These are phyloP conservation scores for Micractinium conductrix DNA, from an alignment of 139 green algal genomes.

Conservation along the genomic window DNA sequence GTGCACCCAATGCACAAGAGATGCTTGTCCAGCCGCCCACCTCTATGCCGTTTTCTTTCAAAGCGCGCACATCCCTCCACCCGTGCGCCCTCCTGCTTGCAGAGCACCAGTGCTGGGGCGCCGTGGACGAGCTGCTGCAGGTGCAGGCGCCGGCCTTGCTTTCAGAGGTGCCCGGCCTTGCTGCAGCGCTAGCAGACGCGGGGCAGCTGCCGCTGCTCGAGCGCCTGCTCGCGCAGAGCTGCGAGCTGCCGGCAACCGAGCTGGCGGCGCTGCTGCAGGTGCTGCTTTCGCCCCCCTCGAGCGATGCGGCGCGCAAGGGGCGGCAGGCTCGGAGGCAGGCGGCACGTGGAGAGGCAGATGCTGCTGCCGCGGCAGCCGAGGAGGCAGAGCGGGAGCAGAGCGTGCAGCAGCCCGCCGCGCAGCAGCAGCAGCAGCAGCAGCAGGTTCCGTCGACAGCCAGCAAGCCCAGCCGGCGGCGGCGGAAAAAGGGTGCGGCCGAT, in stretches of 20 bases:
- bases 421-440: conserved; percentile 12
- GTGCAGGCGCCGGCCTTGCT: conserved; percentile 32
- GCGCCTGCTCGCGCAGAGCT: background rate
- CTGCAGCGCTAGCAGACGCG: background rate
- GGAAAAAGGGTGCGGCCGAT: background rate
- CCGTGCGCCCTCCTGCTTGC: background rate
- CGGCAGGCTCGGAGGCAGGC: background rate
- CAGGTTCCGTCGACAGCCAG: background rate
- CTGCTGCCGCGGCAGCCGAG: conserved; percentile 3
- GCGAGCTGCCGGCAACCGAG: conserved; percentile 18
- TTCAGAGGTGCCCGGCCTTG: conserved; percentile 28
- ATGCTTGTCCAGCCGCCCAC: background rate
- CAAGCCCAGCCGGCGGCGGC: conserved; percentile 12
- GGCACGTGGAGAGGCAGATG: background rate
- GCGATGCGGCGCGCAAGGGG: background rate
- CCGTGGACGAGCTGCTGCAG: conserved; percentile 13
- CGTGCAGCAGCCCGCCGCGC: background rate
- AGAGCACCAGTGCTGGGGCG: conserved; percentile 32
- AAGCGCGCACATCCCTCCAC: background rate
- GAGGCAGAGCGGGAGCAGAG: background rate
- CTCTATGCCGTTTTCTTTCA: no score
- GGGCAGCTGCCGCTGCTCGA: conserved; percentile 20
- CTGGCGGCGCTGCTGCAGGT: conserved; percentile 21
- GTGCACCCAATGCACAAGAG: background rate
- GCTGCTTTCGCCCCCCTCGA: background rate